phyloP scores from a whole-genome alignment of 768 basidiomycete genomes.

The Arthromyces matolae region DNA sequence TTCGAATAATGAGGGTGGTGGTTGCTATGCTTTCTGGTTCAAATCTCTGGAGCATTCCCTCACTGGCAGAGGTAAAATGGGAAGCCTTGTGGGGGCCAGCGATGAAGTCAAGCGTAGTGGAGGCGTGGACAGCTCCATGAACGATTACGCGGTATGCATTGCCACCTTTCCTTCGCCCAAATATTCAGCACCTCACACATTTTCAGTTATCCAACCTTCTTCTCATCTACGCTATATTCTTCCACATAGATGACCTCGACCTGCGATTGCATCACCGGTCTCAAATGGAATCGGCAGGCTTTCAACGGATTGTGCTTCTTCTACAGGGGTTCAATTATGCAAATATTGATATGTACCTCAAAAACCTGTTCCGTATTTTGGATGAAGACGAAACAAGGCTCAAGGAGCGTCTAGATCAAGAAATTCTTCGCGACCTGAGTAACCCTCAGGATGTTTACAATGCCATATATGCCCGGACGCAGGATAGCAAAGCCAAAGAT shows the following conservation, averaged over 20 bases:
- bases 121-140: slow-evolving; percentile 63
- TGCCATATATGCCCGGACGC: slow-evolving; percentile 72
- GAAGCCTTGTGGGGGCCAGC: slow-evolving; percentile 91
- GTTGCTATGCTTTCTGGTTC: slow-evolving; percentile 87
- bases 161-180: slow-evolving; percentile 1
- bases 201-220: slow-evolving; percentile 66
- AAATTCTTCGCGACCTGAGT: slow-evolving; percentile 70
- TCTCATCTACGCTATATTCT: slow-evolving; percentile 67
- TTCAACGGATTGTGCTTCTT: slow-evolving; percentile 67
- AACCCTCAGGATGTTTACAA: slow-evolving; percentile 86
- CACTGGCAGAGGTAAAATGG: slow-evolving; percentile 89
- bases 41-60: slow-evolving; percentile 72
- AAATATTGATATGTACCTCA: slow-evolving; percentile 63
- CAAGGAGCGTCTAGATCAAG: slow-evolving; percentile 70
- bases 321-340: slow-evolving; percentile 64
- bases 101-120: slow-evolving; percentile 76
- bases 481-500: slow-evolving; percentile 73
- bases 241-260: slow-evolving; percentile 70
- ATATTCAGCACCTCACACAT: slow-evolving; percentile 6
- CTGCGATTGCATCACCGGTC: slow-evolving; percentile 82
- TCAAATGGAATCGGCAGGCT: slow-evolving; percentile 86
- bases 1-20: slow-evolving; percentile 55
- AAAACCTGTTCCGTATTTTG: slow-evolving; percentile 53
- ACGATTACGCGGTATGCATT: slow-evolving; percentile 79
- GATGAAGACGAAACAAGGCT: slow-evolving; percentile 75